Percentiles rank a stretch among this genome's conserved stretches.
These are phyloP conservation scores for Macadamia tetraphylla DNA, from an alignment of 164 flowering plant genomes.

Conservation along the genomic window DNA sequence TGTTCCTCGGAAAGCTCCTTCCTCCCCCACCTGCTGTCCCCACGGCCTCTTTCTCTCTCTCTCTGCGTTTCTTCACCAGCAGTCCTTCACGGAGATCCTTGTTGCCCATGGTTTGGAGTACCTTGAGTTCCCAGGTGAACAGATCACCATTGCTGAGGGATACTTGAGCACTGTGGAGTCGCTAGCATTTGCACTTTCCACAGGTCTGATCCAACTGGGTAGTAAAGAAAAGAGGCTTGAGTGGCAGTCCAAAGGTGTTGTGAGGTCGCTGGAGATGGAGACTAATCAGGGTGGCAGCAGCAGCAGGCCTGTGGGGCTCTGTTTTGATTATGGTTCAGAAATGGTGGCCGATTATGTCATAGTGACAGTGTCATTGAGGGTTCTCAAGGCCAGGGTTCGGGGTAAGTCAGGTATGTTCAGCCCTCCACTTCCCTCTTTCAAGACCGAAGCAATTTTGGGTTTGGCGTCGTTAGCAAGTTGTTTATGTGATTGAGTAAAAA, in stretches of 20 bases:
- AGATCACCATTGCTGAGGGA: conserved; percentile 89
- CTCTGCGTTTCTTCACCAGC: no score
- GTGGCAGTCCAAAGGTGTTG: conserved; percentile 42
- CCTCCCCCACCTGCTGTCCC: no score
- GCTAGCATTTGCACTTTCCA: conserved; percentile 68
- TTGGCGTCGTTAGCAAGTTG: conserved; percentile 86
- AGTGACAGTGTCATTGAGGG: conserved; percentile 87
- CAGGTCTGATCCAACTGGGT: conserved; percentile 56
- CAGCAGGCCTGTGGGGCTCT: conserved; percentile 60
- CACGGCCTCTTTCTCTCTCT: no score
- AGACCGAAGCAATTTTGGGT: conserved; percentile 77
- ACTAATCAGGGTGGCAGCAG: conserved; percentile 16
- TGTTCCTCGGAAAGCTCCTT: no score
- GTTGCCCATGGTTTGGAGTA: conserved; percentile 35
- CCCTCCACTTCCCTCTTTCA: conserved; percentile 74
- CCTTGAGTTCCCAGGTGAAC: conserved; percentile 71
- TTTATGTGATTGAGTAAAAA: conserved; percentile 44
- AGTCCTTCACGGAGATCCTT: no score
- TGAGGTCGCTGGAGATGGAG: background rate
- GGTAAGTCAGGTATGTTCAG: conserved; percentile 49
- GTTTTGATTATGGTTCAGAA: conserved; percentile 60
- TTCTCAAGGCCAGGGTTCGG: conserved; percentile 59
- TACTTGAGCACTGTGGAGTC: conserved; percentile 57
- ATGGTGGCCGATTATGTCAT: conserved; percentile 81
- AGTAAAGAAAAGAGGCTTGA: conserved; percentile 54